A percentile compares a stretch with the other conserved stretches of the same genome.
Evolutionary conservation across 2,329 filamentous ascomycete species (phyloP).

Genomic region (Aspergillus vadensis): DNA sequence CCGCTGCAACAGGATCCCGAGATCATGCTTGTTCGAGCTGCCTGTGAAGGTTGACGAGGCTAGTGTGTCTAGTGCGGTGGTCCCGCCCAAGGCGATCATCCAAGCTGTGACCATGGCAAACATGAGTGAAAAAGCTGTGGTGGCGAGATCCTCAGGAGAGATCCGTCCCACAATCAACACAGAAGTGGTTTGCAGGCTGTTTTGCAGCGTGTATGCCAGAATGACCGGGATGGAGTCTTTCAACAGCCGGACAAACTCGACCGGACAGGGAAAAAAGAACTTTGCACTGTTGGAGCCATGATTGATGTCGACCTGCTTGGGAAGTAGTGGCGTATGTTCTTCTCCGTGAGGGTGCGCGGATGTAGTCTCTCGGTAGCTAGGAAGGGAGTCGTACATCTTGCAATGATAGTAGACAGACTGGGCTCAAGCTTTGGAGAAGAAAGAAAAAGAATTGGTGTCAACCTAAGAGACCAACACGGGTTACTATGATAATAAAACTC

Average conservation of each 20-base stretch:
- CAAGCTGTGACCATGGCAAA: conserved; percentile 88
- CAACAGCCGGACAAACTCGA: conserved; percentile 68
- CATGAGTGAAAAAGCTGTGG: conserved; percentile 88
- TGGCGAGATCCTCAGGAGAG: conserved; percentile 77
- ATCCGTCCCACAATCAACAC: conserved; percentile 79
- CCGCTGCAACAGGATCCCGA: conserved; percentile 77
- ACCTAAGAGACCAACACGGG: background rate
- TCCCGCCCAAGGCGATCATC: conserved; percentile 82
- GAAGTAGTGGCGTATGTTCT: conserved; percentile 34
- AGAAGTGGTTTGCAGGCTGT: conserved; percentile 79
- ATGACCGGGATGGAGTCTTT: conserved; percentile 76
- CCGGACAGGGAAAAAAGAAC: conserved; percentile 21
- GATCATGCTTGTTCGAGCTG: conserved; percentile 73
- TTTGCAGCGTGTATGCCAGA: conserved; percentile 81
- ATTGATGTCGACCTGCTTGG: conserved; percentile 22
- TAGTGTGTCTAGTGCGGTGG: conserved; percentile 81
- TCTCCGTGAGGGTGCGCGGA: background rate
- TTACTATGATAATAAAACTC: background rate
- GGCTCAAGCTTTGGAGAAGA: background rate
- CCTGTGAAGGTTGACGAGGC: conserved; percentile 82
- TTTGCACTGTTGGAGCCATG: background rate
- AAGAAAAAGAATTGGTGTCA: background rate
- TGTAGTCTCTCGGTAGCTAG: background rate
- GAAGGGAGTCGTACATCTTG: conserved; percentile 16
- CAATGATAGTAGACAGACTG: background rate